Evolutionary conservation across 192 early-diverging fungal species (phyloP).

Genomic region (Funneliformis mosseae): DNA sequence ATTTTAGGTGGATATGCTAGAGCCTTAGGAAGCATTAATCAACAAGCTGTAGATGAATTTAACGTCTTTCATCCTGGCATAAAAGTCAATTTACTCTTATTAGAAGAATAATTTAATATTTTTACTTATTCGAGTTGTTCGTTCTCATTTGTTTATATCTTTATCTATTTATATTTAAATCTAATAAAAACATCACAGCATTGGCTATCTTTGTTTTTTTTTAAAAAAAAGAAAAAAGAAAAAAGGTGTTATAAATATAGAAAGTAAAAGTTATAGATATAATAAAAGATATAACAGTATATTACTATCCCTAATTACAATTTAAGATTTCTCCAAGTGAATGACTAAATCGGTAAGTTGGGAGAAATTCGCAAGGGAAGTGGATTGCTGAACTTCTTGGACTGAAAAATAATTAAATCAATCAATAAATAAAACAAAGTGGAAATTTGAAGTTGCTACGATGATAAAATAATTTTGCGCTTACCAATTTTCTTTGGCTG

Average conservation of each 20-base stretch:
- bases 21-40: neutral
- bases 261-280: too few species aligned
- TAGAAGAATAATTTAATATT: slow-evolving; percentile 4
- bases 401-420: slow-evolving; percentile 2
- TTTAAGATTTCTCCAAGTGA: slow-evolving; percentile 32
- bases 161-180: too few species aligned
- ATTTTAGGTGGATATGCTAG: slow-evolving; percentile 20
- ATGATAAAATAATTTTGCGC: neutral
- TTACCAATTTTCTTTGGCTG: slow-evolving; percentile 32
- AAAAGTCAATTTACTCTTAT: neutral
- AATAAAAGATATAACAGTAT: too few species aligned
- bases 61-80: neutral
- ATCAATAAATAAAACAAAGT: neutral
- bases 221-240: too few species aligned
- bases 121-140: too few species aligned
- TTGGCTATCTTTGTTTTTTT: too few species aligned
- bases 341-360: slow-evolving; percentile 34
- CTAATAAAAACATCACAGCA: too few species aligned
- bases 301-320: neutral
- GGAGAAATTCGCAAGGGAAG: slow-evolving; percentile 30
- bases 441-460: neutral
- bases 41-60: neutral
- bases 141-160: too few species aligned
- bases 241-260: too few species aligned
- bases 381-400: neutral